Evolutionary conservation across 495 filamentous ascomycete species (phyloP).

Genomic region (Elaphomyces granulatus): DNA sequence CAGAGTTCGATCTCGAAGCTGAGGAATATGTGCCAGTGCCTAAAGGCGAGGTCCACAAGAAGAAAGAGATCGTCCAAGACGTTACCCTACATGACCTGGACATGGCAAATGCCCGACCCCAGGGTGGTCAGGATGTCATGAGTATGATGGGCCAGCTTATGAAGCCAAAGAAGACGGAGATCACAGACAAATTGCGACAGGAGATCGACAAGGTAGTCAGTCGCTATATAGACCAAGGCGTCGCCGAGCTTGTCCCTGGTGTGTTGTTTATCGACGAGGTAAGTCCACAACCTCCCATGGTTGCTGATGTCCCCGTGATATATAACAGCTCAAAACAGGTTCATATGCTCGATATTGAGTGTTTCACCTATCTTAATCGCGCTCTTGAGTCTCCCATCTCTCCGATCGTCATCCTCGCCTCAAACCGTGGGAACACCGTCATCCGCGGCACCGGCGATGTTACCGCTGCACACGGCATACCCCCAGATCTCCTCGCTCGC

Average conservation of each 20-base stretch:
- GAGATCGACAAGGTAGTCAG: conserved; percentile 99
- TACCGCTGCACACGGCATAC: conserved; percentile 80
- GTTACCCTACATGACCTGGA: conserved; percentile 94
- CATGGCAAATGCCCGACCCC: conserved; percentile 84
- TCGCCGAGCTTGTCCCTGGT: conserved; percentile 93
- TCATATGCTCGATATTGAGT: conserved; percentile 98
- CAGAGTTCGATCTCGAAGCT: conserved; percentile 95
- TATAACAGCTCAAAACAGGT: conserved; percentile 37
- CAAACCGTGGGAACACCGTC: conserved; percentile 81
- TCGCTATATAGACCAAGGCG: conserved; percentile 94
- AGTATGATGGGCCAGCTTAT: conserved; percentile 99
- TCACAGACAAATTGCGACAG: conserved; percentile 84
- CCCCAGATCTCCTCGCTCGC: conserved; percentile 79
- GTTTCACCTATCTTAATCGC: conserved; percentile 97
- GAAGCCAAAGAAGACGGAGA: conserved; percentile 98
- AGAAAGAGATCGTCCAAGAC: conserved; percentile 99
- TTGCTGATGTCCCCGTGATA: background rate
- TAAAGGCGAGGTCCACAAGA: conserved; percentile 98
- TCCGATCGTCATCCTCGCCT: conserved; percentile 92
- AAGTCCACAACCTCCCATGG: conserved; percentile 15
- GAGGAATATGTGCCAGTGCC: conserved; percentile 98
- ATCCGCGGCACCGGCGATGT: conserved; percentile 78
- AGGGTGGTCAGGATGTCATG: conserved; percentile 98
- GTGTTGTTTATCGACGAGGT: conserved; percentile 98
- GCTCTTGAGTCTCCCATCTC: conserved; percentile 86